Percentiles rank a stretch among this genome's conserved stretches.
Conservation (phyloP, 768 basidiomycete genomes). For the Leccinum disarticulatum region DNA sequence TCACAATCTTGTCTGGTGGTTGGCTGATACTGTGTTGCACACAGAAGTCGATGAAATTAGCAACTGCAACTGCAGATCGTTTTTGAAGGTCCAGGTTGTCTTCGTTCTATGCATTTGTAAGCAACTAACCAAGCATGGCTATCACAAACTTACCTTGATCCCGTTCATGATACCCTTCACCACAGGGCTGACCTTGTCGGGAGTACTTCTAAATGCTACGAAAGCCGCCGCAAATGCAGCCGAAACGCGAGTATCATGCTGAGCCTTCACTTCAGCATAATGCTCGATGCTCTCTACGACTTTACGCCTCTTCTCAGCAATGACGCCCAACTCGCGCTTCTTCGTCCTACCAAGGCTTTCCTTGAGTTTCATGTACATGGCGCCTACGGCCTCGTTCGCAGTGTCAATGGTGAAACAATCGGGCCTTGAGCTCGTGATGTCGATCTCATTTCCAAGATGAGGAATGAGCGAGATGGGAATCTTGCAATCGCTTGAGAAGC, state of each 20-base stretch:
- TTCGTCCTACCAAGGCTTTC: conserved; percentile 72
- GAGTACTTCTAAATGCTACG: conserved; percentile 81
- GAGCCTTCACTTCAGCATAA: conserved; percentile 78
- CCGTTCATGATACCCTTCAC: conserved; percentile 98
- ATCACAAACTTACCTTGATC: conserved; percentile 68
- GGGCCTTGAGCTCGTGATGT: conserved; percentile 61
- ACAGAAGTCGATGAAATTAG: conserved; percentile 87
- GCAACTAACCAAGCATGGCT: conserved; percentile 1
- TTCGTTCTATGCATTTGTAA: conserved; percentile 60
- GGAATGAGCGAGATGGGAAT: conserved; percentile 80
- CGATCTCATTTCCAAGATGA: conserved; percentile 71
- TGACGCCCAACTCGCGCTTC: conserved; percentile 69
- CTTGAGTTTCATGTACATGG: conserved; percentile 73
- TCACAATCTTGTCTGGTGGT: conserved; percentile 94
- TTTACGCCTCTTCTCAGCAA: conserved; percentile 74
- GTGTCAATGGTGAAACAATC: conserved; percentile 79
- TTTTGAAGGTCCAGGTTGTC: conserved; percentile 85
- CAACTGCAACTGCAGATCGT: conserved; percentile 84
- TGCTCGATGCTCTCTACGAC: conserved; percentile 72
- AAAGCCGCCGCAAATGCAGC: conserved; percentile 91
- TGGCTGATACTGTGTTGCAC: conserved; percentile 68
- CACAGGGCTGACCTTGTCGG: conserved; percentile 93
- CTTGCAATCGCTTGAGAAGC: conserved; percentile 86
- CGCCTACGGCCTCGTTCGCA: conserved; percentile 67
- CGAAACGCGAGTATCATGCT: conserved; percentile 83